A percentile compares a stretch with the other conserved stretches of the same genome.
Conservation (phyloP, 257 asterid species). For the Hygrophila difformis region DNA sequence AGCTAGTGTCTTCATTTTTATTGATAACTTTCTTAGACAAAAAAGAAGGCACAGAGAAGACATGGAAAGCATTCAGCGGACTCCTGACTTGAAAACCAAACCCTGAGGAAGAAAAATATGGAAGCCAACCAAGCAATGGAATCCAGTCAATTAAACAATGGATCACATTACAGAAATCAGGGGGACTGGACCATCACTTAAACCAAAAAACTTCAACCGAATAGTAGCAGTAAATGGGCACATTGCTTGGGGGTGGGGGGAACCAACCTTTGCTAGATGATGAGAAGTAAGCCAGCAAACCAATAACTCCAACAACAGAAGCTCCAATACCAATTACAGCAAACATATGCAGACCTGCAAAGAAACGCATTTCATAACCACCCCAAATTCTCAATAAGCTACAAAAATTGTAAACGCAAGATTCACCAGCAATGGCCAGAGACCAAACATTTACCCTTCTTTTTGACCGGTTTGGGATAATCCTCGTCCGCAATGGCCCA, state of each 20-base stretch:
- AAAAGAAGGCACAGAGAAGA: constrained; percentile 15
- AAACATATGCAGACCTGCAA: constrained; percentile 40
- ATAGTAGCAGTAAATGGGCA: not conserved
- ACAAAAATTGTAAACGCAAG: not conserved
- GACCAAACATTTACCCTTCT: constrained; percentile 26
- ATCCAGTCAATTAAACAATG: not conserved
- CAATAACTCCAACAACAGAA: constrained; percentile 49
- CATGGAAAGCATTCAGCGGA: constrained; percentile 26
- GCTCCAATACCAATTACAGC: constrained; percentile 50
- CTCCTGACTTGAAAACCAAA: constrained; percentile 26
- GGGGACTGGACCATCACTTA: not conserved
- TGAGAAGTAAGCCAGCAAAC: constrained; percentile 43
- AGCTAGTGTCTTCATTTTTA: constrained; percentile 23
- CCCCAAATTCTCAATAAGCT: constrained; percentile 1
- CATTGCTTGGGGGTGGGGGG: not conserved
- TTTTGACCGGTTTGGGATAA: constrained; percentile 23
- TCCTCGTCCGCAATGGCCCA: constrained; percentile 54
- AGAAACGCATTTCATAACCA: constrained; percentile 15
- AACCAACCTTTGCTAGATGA: constrained; percentile 46
- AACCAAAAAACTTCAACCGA: not conserved
- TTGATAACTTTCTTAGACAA: constrained; percentile 18
- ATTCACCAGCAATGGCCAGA: constrained; percentile 3
- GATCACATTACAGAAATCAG: constrained; percentile 5
- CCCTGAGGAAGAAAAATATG: constrained; percentile 30
- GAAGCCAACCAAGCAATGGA: constrained; percentile 1